These are phyloP conservation scores for Aphanomyces cochlioides DNA, from an alignment of 352 stramenopile genomes.

Conservation along the genomic window DNA sequence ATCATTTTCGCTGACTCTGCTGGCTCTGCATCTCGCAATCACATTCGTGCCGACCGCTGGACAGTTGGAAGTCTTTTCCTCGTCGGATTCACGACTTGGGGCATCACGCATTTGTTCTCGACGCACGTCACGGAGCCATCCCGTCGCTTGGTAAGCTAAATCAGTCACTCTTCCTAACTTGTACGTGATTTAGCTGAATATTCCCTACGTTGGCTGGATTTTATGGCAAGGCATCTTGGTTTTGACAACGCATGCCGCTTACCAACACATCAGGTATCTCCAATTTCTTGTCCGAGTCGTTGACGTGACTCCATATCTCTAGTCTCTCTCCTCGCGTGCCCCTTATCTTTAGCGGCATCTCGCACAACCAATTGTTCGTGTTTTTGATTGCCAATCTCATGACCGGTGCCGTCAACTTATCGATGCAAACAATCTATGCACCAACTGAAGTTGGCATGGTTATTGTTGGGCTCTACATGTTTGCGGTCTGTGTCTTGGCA, in stretches of 20 bases:
- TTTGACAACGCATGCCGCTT: constrained; percentile 60
- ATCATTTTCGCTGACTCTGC: constrained; percentile 68
- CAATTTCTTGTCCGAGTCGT: background rate
- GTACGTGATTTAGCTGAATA: constrained; percentile 46
- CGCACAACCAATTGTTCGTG: constrained; percentile 80
- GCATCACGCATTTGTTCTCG: constrained; percentile 56
- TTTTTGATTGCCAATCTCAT: constrained; percentile 79
- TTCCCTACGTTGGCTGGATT: constrained; percentile 77
- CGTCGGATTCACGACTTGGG: constrained; percentile 42
- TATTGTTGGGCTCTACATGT: constrained; percentile 65
- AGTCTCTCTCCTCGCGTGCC: constrained; percentile 65
- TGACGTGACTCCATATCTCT: constrained; percentile 6
- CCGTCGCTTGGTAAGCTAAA: constrained; percentile 55
- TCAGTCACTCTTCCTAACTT: background rate
- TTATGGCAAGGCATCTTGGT: constrained; percentile 60
- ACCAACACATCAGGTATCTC: constrained; percentile 23
- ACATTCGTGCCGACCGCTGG: constrained; percentile 42
- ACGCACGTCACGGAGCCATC: constrained; percentile 57
- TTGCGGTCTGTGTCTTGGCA: constrained; percentile 51
- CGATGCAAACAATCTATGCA: constrained; percentile 77
- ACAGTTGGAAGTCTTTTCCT: constrained; percentile 45
- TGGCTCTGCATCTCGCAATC: constrained; percentile 32
- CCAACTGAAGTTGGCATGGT: constrained; percentile 36
- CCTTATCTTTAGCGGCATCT: constrained; percentile 65
- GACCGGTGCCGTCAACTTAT: constrained; percentile 72